Base-by-base conservation (phyloP, 1,284 basidiomycete genomes). In the Microbotryum scabiosae region DNA sequence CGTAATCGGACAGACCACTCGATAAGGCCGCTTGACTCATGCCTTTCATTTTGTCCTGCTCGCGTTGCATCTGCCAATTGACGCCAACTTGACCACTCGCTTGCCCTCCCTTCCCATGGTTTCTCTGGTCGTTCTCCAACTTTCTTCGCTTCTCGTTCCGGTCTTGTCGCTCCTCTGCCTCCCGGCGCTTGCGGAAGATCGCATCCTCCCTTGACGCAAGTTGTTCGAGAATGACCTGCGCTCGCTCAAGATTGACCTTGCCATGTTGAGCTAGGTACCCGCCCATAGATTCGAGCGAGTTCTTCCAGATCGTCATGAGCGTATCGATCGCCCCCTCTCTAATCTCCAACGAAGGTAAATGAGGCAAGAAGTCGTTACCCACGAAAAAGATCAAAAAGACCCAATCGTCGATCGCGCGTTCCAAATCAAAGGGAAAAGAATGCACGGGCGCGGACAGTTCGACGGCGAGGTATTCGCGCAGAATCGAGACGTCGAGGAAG, bases 301-400 rank as follows among this genome's bases (percentile, higher is more conserved):
- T 80, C 77, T 90, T 91, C 96, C 96, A 99, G 61, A 98, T 97
- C 75, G 83, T 86, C 72, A 99, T 79, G 63, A 99, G 79, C 56
- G 87, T 92, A 79, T 98, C 96, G 79, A 99, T 97, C 32, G 94
- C 96, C 60, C 94, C 96, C 79, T 99, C 96, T 71, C 96, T 84
- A 74, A 99, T 98, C 80, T 99, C 96, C 79, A 99, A 84, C 62
- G 87, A 90, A 25, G 96, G 96, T 64, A 99, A 80, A 78, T 99
- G 96, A 20, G 96, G 96, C 73, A 99, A 81, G 80, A 99, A 99
- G 79, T 99, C 96, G 80, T 99, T 99, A 71, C 96, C 96, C 73
- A 99, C 94, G 76, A 99, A 97, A 83, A 99, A 97, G 73, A 97
- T 97, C 72, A 99, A 81, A 74, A 99, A 85, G 71, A 99, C 90